Percentiles rank a stretch among this genome's conserved stretches.
phyloP scores from a whole-genome alignment of 2,329 filamentous ascomycete species.

The Coleophoma cylindrospora region DNA sequence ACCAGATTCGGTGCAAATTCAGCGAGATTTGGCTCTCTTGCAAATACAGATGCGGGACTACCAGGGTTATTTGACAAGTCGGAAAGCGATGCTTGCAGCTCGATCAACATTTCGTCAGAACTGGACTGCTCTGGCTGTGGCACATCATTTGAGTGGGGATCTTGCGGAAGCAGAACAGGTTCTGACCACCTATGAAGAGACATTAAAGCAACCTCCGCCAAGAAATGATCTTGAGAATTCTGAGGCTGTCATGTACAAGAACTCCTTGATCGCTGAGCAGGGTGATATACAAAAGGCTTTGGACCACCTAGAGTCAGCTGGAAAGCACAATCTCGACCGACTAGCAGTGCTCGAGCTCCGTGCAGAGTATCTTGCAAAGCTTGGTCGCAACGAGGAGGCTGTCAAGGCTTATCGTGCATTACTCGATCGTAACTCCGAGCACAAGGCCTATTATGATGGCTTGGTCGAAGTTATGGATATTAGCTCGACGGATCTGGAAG shows the following conservation, averaged over 20 bases:
- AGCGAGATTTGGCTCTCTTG: constrained; percentile 85
- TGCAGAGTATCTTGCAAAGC: constrained; percentile 75
- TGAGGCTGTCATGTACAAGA: constrained; percentile 93
- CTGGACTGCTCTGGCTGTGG: constrained; percentile 96
- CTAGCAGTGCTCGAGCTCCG: constrained; percentile 80
- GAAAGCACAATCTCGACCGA: constrained; percentile 76
- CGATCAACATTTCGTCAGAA: constrained; percentile 80
- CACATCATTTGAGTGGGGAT: constrained; percentile 86
- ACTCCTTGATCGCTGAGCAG: constrained; percentile 84
- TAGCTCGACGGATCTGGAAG: constrained; percentile 51
- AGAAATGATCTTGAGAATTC: constrained; percentile 86
- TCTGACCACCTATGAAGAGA: constrained; percentile 87
- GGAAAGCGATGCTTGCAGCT: constrained; percentile 80
- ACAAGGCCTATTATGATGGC: constrained; percentile 78
- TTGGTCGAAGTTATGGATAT: constrained; percentile 67
- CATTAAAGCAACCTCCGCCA: constrained; percentile 73
- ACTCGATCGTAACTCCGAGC: constrained; percentile 83
- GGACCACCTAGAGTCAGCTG: constrained; percentile 75
- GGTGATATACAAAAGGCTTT: constrained; percentile 79
- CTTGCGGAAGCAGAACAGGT: constrained; percentile 84
- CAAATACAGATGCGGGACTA: constrained; percentile 98
- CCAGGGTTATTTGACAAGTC: constrained; percentile 85
- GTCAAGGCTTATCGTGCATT: constrained; percentile 75
- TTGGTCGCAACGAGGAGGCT: constrained; percentile 76
- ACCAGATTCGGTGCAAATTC: constrained; percentile 90